Conservation (phyloP, 2,329 filamentous ascomycete genomes). For the Colletotrichum tropicale region DNA sequence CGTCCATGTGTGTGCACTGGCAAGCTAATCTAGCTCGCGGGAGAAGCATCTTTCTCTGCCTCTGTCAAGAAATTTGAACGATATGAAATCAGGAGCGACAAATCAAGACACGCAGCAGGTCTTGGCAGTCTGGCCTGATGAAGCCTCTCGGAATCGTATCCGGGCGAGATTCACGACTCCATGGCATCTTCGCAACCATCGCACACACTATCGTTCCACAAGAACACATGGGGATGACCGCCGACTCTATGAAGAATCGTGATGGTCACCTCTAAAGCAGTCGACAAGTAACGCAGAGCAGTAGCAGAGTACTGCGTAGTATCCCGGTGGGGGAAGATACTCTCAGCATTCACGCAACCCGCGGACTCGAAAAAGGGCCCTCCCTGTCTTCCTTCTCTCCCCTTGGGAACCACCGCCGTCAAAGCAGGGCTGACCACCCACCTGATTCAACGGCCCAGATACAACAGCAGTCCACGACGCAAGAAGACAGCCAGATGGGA, state of each 20-base stretch:
- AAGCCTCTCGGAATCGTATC: background rate
- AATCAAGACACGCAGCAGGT: background rate
- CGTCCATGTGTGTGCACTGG: background rate
- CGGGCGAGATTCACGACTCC: background rate
- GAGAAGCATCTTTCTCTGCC: background rate
- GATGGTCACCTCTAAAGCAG: background rate
- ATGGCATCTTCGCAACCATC: background rate
- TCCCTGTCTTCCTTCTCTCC: background rate
- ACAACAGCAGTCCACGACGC: background rate
- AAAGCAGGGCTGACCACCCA: background rate
- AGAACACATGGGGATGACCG: background rate
- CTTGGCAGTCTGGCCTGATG: background rate
- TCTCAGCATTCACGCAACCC: background rate
- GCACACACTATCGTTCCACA: background rate
- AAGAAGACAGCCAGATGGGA: background rate
- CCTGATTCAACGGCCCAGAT: background rate
- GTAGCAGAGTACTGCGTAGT: background rate
- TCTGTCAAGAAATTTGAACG: too few species aligned
- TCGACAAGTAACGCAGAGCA: background rate
- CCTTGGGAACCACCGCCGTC: background rate
- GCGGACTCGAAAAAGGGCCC: background rate
- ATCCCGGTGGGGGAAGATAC: background rate
- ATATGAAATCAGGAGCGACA: background rate
- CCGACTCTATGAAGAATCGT: background rate
- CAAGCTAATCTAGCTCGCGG: background rate